phyloP scores from a whole-genome alignment of 169 alveolate genomes.

The Ichthyophthirius multifiliis region DNA sequence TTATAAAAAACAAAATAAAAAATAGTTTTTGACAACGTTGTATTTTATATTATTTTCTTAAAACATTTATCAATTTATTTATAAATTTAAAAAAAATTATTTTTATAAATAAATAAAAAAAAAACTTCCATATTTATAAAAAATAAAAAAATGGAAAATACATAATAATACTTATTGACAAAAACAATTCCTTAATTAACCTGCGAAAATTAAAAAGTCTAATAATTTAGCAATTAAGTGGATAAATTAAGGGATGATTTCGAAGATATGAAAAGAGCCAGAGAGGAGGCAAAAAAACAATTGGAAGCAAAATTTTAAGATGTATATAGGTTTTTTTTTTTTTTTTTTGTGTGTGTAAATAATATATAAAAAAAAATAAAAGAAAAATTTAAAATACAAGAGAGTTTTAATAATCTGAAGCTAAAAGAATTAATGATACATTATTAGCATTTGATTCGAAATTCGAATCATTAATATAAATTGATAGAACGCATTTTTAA shows the following conservation, averaged over 20 bases:
- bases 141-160: too few relatives aligned
- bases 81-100: too few relatives aligned
- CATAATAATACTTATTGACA: too few relatives aligned
- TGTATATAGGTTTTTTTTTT: constrained; percentile 60
- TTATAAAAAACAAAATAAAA: too few relatives aligned
- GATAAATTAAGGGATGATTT: constrained; percentile 76
- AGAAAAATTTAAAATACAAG: constrained; percentile 72
- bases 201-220: constrained; percentile 45
- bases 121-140: too few relatives aligned
- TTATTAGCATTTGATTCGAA: constrained; percentile 80
- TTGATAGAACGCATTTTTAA: constrained; percentile 48
- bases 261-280: constrained; percentile 78
- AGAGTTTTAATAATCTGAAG: constrained; percentile 78
- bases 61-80: too few relatives aligned
- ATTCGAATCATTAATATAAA: constrained; percentile 59
- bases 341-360: too few relatives aligned
- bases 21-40: too few relatives aligned
- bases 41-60: too few relatives aligned
- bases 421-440: constrained; percentile 76
- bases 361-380: background rate
- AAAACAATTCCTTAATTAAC: too few relatives aligned
- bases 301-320: constrained; percentile 86
- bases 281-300: constrained; percentile 81
- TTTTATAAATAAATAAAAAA: too few relatives aligned
- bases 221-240: constrained; percentile 54